These are phyloP conservation scores for Kalmanozyma brasiliensis DNA, from an alignment of 1,284 basidiomycete genomes.

Conservation along the genomic window DNA sequence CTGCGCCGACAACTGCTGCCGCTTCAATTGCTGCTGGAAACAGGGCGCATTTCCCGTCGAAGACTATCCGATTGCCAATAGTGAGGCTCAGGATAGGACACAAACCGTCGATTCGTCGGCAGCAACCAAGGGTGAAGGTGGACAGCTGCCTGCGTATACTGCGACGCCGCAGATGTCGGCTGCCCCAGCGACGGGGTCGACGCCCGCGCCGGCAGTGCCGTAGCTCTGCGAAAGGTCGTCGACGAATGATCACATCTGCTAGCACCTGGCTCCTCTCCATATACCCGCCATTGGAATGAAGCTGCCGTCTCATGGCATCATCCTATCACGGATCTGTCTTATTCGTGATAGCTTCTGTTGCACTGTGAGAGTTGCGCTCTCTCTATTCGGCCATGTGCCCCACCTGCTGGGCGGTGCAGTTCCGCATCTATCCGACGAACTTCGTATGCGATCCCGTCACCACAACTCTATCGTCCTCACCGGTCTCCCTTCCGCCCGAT, in stretches of 20 bases:
- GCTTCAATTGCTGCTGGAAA: constrained; percentile 47
- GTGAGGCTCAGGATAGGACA: constrained; percentile 9
- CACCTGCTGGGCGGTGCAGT: no score
- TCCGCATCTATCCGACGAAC: constrained; percentile 34
- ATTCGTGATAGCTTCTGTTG: no score
- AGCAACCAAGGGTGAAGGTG: neutral
- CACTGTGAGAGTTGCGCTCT: no score
- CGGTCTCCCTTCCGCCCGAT: constrained; percentile 15
- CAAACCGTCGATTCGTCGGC: constrained; percentile 7
- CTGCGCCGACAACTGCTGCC: constrained; percentile 43
- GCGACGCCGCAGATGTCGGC: constrained; percentile 36
- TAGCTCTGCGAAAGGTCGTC: no score
- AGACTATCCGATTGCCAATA: constrained; percentile 43
- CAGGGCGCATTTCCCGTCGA: constrained; percentile 36
- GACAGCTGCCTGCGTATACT: constrained; percentile 21
- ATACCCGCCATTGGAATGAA: neutral
- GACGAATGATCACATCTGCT: no score
- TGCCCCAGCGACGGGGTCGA: no score
- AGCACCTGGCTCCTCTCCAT: no score
- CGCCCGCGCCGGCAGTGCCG: no score
- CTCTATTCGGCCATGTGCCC: no score
- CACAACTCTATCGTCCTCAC: constrained; percentile 38
- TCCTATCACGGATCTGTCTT: no score
- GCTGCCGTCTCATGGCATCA: neutral
- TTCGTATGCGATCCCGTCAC: constrained; percentile 46